A percentile compares a stretch with the other conserved stretches of the same genome.
Conservation (phyloP, 768 basidiomycete species). For the Rhodocollybia butyracea region DNA sequence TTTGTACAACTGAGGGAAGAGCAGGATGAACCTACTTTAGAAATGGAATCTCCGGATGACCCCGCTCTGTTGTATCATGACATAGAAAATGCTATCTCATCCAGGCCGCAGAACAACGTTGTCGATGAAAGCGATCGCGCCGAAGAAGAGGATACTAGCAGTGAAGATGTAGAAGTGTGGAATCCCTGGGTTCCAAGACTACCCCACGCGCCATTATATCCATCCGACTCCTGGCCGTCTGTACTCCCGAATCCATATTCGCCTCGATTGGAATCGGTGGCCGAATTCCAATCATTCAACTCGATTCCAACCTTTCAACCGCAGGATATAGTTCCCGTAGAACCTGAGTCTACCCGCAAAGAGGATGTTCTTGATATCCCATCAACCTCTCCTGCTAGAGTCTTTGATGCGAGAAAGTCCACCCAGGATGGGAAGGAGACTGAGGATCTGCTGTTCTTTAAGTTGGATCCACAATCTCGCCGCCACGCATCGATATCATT, state of each 20-base stretch:
- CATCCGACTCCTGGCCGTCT: neutral
- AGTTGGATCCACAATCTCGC: neutral
- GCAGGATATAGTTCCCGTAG: neutral
- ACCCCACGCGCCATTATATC: neutral
- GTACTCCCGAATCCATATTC: neutral
- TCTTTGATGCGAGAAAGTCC: too few species aligned
- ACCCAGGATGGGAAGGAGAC: neutral
- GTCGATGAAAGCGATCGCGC: neutral
- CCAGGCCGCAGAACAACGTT: too few species aligned
- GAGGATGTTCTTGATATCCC: neutral
- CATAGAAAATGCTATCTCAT: too few species aligned
- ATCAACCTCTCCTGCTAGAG: too few species aligned
- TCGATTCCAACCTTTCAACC: too few species aligned
- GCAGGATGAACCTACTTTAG: neutral
- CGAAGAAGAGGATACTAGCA: too few species aligned
- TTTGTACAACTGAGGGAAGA: too few species aligned
- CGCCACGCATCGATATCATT: neutral
- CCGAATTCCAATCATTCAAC: neutral
- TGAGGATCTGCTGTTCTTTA: neutral
- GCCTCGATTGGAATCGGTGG: neutral
- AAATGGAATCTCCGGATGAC: too few species aligned
- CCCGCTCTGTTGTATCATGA: too few species aligned
- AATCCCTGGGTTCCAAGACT: slow-evolving; percentile 1
- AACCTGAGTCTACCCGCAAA: neutral
- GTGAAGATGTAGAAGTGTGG: neutral